phyloP scores from a whole-genome alignment of 768 basidiomycete genomes.

The Tricholoma matsutake region DNA sequence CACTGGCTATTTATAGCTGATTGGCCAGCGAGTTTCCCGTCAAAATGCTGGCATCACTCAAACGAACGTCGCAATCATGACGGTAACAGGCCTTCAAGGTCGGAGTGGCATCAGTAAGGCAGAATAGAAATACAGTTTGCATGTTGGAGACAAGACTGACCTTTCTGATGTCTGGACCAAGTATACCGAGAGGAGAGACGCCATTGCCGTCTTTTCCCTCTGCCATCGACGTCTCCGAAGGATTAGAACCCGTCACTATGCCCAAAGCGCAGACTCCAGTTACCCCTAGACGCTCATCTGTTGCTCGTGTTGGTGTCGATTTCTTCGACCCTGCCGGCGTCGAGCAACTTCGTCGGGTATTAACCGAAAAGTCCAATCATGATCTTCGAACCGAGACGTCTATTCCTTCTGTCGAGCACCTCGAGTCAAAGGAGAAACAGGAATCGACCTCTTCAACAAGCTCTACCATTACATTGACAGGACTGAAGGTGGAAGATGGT shows the following conservation, averaged over 20 bases:
- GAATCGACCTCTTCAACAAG: conserved; percentile 6
- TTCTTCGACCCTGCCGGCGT: conserved; percentile 48
- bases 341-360: conserved; percentile 20
- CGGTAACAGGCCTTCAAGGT: too few relatives aligned
- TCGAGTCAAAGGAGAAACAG: background rate
- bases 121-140: too few relatives aligned
- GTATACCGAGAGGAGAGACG: background rate
- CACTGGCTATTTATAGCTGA: too few relatives aligned
- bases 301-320: conserved; percentile 36
- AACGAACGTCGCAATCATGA: too few relatives aligned
- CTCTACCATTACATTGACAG: conserved; percentile 16
- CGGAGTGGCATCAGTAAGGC: too few relatives aligned
- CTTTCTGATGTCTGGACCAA: background rate
- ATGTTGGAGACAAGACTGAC: too few relatives aligned
- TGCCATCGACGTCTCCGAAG: background rate
- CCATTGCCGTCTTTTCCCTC: background rate
- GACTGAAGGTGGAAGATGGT: conserved; percentile 21
- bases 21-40: too few relatives aligned
- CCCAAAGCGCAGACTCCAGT: background rate
- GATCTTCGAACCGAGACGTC: background rate
- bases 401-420: background rate
- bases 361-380: conserved; percentile 13
- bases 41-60: too few relatives aligned
- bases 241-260: background rate
- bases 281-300: background rate